These are phyloP conservation scores for Lavandula angustifolia DNA, from an alignment of 257 asterid species.

Conservation along the genomic window DNA sequence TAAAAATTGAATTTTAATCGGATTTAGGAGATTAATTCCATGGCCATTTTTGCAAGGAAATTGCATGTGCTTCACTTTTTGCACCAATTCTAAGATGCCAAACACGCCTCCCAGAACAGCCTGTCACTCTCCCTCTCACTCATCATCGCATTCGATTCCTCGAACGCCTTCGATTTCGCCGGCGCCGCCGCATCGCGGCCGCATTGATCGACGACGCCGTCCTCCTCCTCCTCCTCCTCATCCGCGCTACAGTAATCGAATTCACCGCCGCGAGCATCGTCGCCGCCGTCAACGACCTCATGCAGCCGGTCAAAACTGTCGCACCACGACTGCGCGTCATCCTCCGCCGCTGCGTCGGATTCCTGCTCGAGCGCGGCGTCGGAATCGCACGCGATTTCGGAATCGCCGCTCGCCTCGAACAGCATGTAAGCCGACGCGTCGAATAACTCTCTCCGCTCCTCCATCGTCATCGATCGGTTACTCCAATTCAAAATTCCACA, in stretches of 20 bases:
- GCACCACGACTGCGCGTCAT: slow-evolving; percentile 51
- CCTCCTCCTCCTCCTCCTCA: slow-evolving; percentile 43
- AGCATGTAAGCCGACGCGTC: slow-evolving; percentile 46
- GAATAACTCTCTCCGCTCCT: slow-evolving; percentile 26
- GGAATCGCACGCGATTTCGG: slow-evolving; percentile 33
- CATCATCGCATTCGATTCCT: slow-evolving; percentile 35
- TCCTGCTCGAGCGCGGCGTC: slow-evolving; percentile 30
- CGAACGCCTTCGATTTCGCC: slow-evolving; percentile 34
- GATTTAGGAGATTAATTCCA: slow-evolving; percentile 5
- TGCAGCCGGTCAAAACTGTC: not conserved
- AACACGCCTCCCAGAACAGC: slow-evolving; percentile 73
- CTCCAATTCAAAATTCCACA: not conserved
- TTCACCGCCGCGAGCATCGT: not conserved
- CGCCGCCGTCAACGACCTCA: slow-evolving; percentile 17
- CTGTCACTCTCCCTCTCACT: slow-evolving; percentile 51
- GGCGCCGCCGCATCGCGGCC: slow-evolving; percentile 27
- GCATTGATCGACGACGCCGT: slow-evolving; percentile 60
- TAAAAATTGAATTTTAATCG: slow-evolving; percentile 8
- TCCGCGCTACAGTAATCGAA: slow-evolving; percentile 11
- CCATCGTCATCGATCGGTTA: not conserved
- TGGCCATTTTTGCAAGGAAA: slow-evolving; percentile 12
- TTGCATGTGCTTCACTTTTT: not conserved
- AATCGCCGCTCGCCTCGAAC: slow-evolving; percentile 64
- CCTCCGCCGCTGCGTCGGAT: slow-evolving; percentile 31
- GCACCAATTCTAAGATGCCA: slow-evolving; percentile 46